Conservation (phyloP, 495 filamentous ascomycete species). For the Trichoderma parareesei region DNA sequence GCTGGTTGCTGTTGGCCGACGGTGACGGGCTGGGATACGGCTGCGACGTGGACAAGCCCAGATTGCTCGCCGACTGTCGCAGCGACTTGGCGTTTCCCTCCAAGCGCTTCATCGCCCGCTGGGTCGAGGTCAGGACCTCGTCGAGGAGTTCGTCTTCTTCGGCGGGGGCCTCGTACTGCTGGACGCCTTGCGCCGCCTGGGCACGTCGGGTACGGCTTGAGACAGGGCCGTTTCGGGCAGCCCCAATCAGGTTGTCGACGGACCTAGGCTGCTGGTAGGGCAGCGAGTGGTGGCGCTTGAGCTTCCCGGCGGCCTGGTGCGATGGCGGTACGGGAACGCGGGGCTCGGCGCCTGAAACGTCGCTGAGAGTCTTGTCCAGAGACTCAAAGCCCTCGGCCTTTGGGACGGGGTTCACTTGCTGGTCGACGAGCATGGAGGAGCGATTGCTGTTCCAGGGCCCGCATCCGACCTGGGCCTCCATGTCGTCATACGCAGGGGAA, state of each 20-base stretch:
- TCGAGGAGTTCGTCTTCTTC: slow-evolving; percentile 95
- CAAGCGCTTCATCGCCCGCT: slow-evolving; percentile 40
- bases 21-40: slow-evolving; percentile 90
- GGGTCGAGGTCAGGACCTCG: slow-evolving; percentile 54
- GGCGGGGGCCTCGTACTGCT: slow-evolving; percentile 89
- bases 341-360: slow-evolving; percentile 56
- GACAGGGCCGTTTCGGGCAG: slow-evolving; percentile 50
- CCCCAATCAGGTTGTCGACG: slow-evolving; percentile 52
- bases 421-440: slow-evolving; percentile 75
- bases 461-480: slow-evolving; percentile 88
- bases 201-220: slow-evolving; percentile 80
- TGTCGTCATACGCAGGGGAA: slow-evolving; percentile 67
- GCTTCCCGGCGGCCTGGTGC: slow-evolving; percentile 40
- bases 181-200: slow-evolving; percentile 65
- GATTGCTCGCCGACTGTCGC: slow-evolving; percentile 49
- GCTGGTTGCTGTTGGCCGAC: slow-evolving; percentile 69
- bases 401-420: slow-evolving; percentile 40
- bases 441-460: slow-evolving; percentile 73
- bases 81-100: slow-evolving; percentile 42
- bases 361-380: slow-evolving; percentile 72
- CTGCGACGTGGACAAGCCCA: slow-evolving; percentile 47
- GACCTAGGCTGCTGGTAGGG: slow-evolving; percentile 60
- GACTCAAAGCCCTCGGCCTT: slow-evolving; percentile 57
- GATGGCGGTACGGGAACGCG: slow-evolving; percentile 45
- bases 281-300: slow-evolving; percentile 68